Percentiles rank a stretch among this genome's conserved stretches.
phyloP scores from a whole-genome alignment of 768 basidiomycete species.

The Termitomyces sp. region DNA sequence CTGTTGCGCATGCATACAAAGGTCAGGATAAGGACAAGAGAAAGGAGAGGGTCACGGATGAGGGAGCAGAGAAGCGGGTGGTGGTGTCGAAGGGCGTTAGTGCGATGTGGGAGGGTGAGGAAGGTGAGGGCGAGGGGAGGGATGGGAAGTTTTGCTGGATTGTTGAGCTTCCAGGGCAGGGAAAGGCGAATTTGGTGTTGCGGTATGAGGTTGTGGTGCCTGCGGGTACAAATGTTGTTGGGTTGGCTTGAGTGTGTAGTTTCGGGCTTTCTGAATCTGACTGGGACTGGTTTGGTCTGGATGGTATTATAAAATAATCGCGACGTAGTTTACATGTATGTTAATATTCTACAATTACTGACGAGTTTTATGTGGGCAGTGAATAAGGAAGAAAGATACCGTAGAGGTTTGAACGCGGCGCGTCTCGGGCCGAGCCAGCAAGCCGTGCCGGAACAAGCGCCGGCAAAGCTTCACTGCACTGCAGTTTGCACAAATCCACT shows the following conservation, averaged over 20 bases:
- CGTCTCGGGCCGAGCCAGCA: too few relatives aligned
- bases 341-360: too few relatives aligned
- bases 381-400: too few relatives aligned
- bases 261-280: too few relatives aligned
- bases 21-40: not conserved
- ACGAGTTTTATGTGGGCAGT: too few relatives aligned
- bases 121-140: conserved; percentile 10
- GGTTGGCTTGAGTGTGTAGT: not conserved
- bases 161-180: not conserved
- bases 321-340: too few relatives aligned
- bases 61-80: not conserved
- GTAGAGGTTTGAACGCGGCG: too few relatives aligned
- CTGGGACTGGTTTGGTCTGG: too few relatives aligned
- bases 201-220: conserved; percentile 2
- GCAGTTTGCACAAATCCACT: too few relatives aligned
- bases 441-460: too few relatives aligned
- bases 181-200: conserved; percentile 1
- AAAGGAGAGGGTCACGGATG: not conserved
- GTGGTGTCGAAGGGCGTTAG: conserved; percentile 16
- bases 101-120: conserved; percentile 27
- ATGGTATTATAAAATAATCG: too few relatives aligned
- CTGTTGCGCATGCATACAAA: not conserved
- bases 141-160: conserved; percentile 14
- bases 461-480: too few relatives aligned
- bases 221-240: not conserved